Percentiles rank a stretch among this genome's conserved stretches.
phyloP scores from a whole-genome alignment of 2,329 filamentous ascomycete species.

The Karstenula rhodostoma region DNA sequence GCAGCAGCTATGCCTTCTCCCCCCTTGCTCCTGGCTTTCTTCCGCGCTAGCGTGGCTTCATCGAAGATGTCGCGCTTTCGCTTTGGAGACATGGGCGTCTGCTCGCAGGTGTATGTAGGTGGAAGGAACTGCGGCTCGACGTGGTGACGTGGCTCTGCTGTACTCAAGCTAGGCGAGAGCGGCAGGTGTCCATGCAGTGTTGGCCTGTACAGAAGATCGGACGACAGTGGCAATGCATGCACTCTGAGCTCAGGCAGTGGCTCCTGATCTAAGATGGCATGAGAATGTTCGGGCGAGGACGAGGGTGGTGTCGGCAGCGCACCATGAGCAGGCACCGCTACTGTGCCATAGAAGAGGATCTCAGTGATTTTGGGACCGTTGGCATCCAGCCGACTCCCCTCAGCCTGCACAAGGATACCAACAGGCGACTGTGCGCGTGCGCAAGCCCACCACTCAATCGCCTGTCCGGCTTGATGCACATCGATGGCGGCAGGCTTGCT shows the following conservation, averaged over 20 bases:
- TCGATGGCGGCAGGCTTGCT: slow-evolving; percentile 23
- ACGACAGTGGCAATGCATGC: slow-evolving; percentile 55
- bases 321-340: slow-evolving; percentile 22
- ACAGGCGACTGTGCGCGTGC: slow-evolving; percentile 49
- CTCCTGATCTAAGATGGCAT: slow-evolving; percentile 14
- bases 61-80: slow-evolving; percentile 58
- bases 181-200: slow-evolving; percentile 15
- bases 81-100: slow-evolving; percentile 45
- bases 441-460: slow-evolving; percentile 48
- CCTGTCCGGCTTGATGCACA: slow-evolving; percentile 12
- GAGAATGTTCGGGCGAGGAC: slow-evolving; percentile 33
- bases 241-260: slow-evolving; percentile 41
- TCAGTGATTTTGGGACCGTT: slow-evolving; percentile 48
- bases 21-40: slow-evolving; percentile 52
- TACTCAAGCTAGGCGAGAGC: slow-evolving; percentile 15
- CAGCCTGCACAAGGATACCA: slow-evolving; percentile 49
- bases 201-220: slow-evolving; percentile 45
- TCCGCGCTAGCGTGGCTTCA: slow-evolving; percentile 54
- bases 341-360: slow-evolving; percentile 55
- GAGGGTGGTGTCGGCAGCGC: slow-evolving; percentile 45
- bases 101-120: slow-evolving; percentile 31
- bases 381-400: slow-evolving; percentile 3
- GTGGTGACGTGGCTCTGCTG: slow-evolving; percentile 26
- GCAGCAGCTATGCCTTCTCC: slow-evolving; percentile 55
- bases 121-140: slow-evolving; percentile 46